Evolutionary conservation across 2,329 filamentous ascomycete species (phyloP).

Genomic region (Colletotrichum tanaceti): DNA sequence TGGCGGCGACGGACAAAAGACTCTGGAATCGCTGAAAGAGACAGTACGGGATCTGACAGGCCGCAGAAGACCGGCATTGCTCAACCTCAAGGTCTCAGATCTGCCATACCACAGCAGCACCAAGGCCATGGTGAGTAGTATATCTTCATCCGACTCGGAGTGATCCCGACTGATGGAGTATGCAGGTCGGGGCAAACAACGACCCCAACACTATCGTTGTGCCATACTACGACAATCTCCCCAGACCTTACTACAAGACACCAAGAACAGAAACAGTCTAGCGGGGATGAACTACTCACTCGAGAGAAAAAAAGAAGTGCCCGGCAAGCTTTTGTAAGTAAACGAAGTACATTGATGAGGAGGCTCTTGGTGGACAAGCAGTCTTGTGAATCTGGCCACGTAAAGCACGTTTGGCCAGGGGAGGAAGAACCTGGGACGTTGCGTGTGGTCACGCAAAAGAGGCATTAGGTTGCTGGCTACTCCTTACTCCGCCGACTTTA

Average conservation of each 20-base stretch:
- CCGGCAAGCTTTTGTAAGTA: not conserved
- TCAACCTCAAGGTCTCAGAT: constrained; percentile 24
- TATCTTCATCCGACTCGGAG: not conserved
- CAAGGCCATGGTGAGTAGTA: constrained; percentile 19
- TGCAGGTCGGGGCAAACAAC: constrained; percentile 15
- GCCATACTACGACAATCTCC: constrained; percentile 22
- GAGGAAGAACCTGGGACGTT: not conserved
- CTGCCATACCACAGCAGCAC: constrained; percentile 23
- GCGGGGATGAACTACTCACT: too few species aligned
- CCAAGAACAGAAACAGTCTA: not conserved
- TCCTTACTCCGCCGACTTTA: not conserved
- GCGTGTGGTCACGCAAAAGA: not conserved
- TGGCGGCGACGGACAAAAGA: not conserved
- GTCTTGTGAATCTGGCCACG: not conserved
- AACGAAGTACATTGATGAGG: not conserved
- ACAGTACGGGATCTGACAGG: not conserved
- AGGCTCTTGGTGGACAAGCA: not conserved
- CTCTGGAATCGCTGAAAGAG: not conserved
- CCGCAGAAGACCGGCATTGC: constrained; percentile 2
- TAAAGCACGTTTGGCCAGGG: not conserved
- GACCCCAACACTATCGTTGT: constrained; percentile 24
- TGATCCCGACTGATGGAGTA: not conserved
- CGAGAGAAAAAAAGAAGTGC: not conserved
- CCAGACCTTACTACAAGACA: constrained; percentile 18
- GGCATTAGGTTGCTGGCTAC: not conserved